phyloP scores from a whole-genome alignment of 306 rosid species.

The Acacia confusa region DNA sequence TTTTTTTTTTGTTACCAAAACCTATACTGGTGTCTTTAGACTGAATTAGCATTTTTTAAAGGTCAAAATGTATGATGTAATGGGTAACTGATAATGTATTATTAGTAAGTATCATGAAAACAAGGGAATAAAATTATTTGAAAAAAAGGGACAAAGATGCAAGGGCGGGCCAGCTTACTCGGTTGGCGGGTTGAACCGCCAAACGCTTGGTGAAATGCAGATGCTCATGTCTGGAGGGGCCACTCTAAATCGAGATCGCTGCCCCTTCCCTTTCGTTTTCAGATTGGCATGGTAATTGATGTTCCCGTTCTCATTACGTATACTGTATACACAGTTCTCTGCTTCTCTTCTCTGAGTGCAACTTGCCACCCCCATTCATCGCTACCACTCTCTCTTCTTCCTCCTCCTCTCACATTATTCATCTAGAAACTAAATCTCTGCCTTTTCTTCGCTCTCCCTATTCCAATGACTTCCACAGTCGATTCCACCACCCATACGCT shows the following conservation, averaged over 20 bases:
- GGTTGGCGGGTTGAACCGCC: background rate
- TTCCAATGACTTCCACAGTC: constrained; percentile 40
- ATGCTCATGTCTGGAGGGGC: constrained; percentile 20
- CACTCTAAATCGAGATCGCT: background rate
- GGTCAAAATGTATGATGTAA: background rate
- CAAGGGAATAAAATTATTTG: too few relatives aligned
- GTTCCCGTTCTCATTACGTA: constrained; percentile 18
- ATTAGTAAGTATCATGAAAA: too few relatives aligned
- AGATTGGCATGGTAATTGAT: constrained; percentile 29
- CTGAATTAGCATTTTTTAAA: background rate
- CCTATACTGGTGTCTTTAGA: background rate
- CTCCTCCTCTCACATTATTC: background rate
- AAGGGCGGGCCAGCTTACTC: background rate
- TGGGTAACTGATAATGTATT: background rate
- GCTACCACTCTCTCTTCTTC: background rate
- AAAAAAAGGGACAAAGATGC: too few relatives aligned
- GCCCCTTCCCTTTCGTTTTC: background rate
- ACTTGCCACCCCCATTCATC: background rate
- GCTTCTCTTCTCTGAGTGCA: background rate
- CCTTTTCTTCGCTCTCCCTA: background rate
- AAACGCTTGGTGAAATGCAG: background rate
- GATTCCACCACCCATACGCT: constrained; percentile 31
- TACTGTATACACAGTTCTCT: background rate
- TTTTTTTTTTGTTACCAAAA: too few relatives aligned
- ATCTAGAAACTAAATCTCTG: constrained; percentile 2